Percentiles rank a stretch among this genome's conserved stretches.
These are phyloP conservation scores for Holtermanniella nyarrowii DNA, from an alignment of 768 basidiomycete genomes.

Conservation along the genomic window DNA sequence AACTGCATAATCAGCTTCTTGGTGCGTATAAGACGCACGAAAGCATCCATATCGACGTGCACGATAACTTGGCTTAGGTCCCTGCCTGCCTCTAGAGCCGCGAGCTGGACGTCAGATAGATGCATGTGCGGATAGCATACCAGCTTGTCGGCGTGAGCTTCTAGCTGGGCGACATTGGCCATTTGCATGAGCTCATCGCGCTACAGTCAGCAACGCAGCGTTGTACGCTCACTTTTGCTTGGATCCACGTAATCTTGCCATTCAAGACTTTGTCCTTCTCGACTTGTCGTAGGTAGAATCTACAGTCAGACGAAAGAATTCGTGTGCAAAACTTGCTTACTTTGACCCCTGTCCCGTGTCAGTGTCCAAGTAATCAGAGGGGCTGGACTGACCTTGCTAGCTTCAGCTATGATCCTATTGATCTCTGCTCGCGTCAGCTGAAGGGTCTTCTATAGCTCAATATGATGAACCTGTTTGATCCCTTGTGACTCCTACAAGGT, in stretches of 20 bases:
- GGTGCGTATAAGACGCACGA: conserved; percentile 46
- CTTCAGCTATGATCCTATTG: conserved; percentile 78
- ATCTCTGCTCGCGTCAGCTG: conserved; percentile 50
- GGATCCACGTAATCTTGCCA: conserved; percentile 58
- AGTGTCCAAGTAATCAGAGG: neutral
- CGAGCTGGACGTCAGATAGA: conserved; percentile 39
- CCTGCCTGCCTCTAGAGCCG: conserved; percentile 60
- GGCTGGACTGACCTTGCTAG: conserved; percentile 55
- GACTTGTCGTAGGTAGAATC: conserved; percentile 62
- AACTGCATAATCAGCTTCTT: conserved; percentile 42
- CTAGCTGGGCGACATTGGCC: conserved; percentile 49
- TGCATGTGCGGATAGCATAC: conserved; percentile 45
- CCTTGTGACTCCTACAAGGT: conserved; percentile 21
- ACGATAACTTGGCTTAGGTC: conserved; percentile 78
- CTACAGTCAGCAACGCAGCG: conserved; percentile 42
- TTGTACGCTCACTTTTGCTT: conserved; percentile 44
- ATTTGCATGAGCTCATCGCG: conserved; percentile 16
- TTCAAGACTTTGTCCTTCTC: conserved; percentile 78
- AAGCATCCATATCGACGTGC: conserved; percentile 94
- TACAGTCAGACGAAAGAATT: conserved; percentile 49
- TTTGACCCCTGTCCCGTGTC: conserved; percentile 55
- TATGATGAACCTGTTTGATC: conserved; percentile 32
- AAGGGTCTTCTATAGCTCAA: neutral
- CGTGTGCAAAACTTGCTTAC: conserved; percentile 37
- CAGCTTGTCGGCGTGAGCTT: conserved; percentile 57